phyloP scores from a whole-genome alignment of 768 basidiomycete species.

The Termitomyces sp. region DNA sequence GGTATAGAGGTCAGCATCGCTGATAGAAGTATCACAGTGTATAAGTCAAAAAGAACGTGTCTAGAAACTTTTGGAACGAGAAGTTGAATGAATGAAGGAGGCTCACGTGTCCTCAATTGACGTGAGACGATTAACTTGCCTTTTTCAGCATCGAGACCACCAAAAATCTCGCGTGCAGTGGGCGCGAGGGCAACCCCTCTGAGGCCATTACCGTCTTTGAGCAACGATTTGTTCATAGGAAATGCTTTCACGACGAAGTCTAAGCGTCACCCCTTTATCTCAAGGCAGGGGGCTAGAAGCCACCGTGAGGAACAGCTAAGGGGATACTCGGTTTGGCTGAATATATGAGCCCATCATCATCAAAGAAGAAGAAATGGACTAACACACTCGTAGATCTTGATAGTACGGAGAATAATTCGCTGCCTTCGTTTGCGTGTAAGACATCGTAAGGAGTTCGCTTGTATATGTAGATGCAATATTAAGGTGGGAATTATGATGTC shows the following conservation, averaged over 20 bases:
- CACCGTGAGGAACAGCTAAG: background rate
- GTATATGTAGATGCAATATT: background rate
- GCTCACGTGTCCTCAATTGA: slow-evolving; percentile 6
- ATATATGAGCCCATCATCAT: too few relatives aligned
- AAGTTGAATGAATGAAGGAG: background rate
- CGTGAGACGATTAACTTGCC: slow-evolving; percentile 4
- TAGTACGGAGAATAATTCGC: background rate
- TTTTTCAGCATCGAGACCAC: slow-evolving; percentile 5
- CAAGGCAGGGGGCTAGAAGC: background rate
- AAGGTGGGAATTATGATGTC: background rate
- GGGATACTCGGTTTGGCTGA: background rate
- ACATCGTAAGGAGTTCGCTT: background rate
- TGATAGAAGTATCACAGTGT: background rate
- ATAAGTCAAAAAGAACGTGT: background rate
- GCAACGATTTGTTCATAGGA: background rate
- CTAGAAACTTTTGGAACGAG: background rate
- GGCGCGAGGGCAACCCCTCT: background rate
- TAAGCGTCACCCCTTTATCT: background rate
- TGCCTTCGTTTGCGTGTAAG: background rate
- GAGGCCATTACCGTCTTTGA: background rate
- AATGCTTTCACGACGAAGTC: background rate
- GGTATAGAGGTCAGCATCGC: slow-evolving; percentile 11
- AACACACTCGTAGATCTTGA: background rate
- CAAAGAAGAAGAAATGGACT: background rate
- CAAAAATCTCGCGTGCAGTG: background rate